These are phyloP conservation scores for Vaccinium corymbosum DNA, from an alignment of 148 eudicot species.

Conservation along the genomic window DNA sequence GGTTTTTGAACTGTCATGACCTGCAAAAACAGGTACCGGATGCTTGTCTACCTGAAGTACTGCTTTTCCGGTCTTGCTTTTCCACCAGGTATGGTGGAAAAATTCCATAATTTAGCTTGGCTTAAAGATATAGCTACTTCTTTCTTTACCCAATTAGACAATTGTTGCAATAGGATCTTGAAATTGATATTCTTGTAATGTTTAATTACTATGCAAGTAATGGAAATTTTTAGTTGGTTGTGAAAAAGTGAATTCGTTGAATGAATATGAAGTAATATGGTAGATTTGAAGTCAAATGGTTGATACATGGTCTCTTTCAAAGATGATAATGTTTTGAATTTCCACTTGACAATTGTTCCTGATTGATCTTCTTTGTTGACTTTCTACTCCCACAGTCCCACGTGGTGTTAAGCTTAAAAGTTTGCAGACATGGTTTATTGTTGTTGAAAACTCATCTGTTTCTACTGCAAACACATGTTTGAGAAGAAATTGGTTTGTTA, in stretches of 20 bases:
- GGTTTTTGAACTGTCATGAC: conserved; percentile 12
- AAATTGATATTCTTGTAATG: not conserved
- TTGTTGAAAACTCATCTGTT: not conserved
- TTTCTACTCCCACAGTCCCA: not conserved
- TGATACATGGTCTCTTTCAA: not conserved
- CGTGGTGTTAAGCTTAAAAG: not conserved
- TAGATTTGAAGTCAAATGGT: not conserved
- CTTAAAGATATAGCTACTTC: not conserved
- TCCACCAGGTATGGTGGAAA: conserved; percentile 69
- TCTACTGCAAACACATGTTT: not conserved
- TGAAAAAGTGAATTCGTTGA: not conserved
- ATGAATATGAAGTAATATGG: too few species aligned
- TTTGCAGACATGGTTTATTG: not conserved
- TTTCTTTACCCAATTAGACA: not conserved
- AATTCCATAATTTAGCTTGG: not conserved
- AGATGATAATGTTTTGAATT: conserved; percentile 3
- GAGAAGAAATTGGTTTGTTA: not conserved
- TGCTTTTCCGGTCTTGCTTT: conserved; percentile 90
- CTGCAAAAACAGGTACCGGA: conserved; percentile 63
- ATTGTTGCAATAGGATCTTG: not conserved
- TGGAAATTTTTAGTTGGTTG: not conserved
- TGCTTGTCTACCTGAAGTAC: conserved; percentile 93
- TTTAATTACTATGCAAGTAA: not conserved
- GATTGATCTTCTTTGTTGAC: not conserved
- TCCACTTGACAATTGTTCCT: not conserved